Evolutionary conservation across 306 rosid species (phyloP).

Genomic region (Glycyrrhiza uralensis): DNA sequence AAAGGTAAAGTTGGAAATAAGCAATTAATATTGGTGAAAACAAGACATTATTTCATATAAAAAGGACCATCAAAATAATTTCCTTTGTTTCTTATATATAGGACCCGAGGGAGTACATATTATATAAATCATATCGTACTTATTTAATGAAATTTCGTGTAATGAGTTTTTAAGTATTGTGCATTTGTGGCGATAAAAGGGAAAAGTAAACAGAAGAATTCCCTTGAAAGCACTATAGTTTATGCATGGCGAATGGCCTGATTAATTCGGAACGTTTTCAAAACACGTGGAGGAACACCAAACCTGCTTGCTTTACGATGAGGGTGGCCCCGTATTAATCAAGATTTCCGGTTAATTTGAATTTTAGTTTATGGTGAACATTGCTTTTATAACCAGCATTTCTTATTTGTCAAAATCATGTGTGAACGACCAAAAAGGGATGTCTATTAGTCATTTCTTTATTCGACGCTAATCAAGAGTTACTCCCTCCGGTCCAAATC

Average conservation of each 20-base stretch:
- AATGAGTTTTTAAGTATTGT: too few species aligned
- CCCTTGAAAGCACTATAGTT: background rate
- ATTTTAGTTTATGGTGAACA: background rate
- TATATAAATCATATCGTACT: too few species aligned
- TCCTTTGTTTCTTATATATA: too few species aligned
- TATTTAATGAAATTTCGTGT: too few species aligned
- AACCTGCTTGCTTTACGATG: background rate
- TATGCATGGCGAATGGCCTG: constrained; percentile 25
- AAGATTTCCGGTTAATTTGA: background rate
- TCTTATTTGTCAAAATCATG: constrained; percentile 14
- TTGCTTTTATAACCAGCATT: constrained; percentile 15
- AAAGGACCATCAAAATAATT: too few species aligned
- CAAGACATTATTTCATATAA: too few species aligned
- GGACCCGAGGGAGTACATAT: too few species aligned
- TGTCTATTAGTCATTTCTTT: background rate
- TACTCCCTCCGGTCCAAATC: too few species aligned
- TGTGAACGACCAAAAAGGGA: constrained; percentile 6
- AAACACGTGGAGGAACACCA: constrained; percentile 30
- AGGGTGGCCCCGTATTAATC: constrained; percentile 2
- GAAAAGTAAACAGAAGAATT: background rate
- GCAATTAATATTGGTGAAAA: too few species aligned
- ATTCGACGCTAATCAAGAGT: too few species aligned
- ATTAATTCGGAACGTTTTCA: background rate
- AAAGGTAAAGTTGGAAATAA: too few species aligned
- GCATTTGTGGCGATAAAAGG: background rate